Percentiles rank a stretch among this genome's conserved stretches.
Conservation (phyloP, 1,139 yeast genomes). For the Blastobotrys proliferans region DNA sequence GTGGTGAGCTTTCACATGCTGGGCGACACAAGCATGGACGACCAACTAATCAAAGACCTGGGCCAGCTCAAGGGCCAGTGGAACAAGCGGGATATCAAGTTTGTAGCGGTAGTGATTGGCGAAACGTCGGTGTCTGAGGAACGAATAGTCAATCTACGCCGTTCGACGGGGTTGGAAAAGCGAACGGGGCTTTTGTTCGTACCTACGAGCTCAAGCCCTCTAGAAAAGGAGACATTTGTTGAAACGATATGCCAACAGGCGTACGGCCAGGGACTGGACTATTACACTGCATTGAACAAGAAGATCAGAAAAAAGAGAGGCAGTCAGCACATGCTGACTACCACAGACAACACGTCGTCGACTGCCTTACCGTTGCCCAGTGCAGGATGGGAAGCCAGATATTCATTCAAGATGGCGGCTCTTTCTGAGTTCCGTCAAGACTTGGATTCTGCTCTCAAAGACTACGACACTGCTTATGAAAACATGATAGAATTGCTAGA, state of each 20-base stretch:
- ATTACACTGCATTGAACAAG: conserved; percentile 39
- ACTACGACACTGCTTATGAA: conserved; percentile 49
- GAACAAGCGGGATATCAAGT: conserved; percentile 32
- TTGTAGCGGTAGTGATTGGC: conserved; percentile 34
- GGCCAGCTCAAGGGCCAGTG: conserved; percentile 35
- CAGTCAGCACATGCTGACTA: conserved; percentile 12
- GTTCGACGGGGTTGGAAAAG: conserved; percentile 41
- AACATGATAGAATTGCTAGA: conserved; percentile 41
- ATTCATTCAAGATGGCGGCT: conserved; percentile 46
- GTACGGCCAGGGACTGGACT: conserved; percentile 41
- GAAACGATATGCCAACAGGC: conserved; percentile 39
- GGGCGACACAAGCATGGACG: conserved; percentile 32
- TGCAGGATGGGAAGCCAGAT: conserved; percentile 46
- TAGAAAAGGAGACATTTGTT: conserved; percentile 40
- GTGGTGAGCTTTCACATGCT: conserved; percentile 41
- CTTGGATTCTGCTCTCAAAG: conserved; percentile 43
- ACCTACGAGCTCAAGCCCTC: conserved; percentile 38
- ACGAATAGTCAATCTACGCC: conserved; percentile 39
- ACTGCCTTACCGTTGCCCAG: conserved; percentile 29
- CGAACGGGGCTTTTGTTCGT: conserved; percentile 43
- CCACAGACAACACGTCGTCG: neutral
- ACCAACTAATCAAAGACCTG: conserved; percentile 36
- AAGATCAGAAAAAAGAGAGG: conserved; percentile 35
- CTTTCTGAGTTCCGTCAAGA: conserved; percentile 47
- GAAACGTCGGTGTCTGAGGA: conserved; percentile 34